Conservation (phyloP, 805 yeast genomes). For the Candida oleophila region DNA sequence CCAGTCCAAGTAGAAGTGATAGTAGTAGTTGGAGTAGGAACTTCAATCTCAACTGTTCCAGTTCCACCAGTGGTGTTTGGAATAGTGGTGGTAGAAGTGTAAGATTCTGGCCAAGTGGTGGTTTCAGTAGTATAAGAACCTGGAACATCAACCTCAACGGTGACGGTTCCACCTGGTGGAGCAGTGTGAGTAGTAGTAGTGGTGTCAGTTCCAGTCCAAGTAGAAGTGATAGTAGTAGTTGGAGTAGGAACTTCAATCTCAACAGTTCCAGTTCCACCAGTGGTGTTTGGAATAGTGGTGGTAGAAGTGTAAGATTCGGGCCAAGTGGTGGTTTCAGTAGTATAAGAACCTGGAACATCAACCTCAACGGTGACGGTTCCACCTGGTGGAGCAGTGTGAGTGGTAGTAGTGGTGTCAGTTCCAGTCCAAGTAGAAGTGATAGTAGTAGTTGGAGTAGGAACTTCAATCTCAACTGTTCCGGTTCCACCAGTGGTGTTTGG, state of each 20-base stretch:
- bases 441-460: slow-evolving; percentile 12
- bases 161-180: slow-evolving; percentile 1
- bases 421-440: slow-evolving; percentile 6
- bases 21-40: background rate
- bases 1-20: background rate
- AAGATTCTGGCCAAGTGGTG: slow-evolving; percentile 6
- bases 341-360: slow-evolving; percentile 5
- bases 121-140: slow-evolving; percentile 11
- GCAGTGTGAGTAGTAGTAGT: slow-evolving; percentile 6
- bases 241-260: slow-evolving; percentile 1
- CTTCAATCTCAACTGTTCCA: slow-evolving; percentile 1
- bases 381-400: slow-evolving; percentile 5
- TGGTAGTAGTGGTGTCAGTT: slow-evolving; percentile 2
- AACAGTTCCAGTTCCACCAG: slow-evolving; percentile 1
- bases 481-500: slow-evolving; percentile 8
- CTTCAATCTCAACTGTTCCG: slow-evolving; percentile 14
- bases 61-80: background rate
- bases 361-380: background rate
- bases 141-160: slow-evolving; percentile 1
- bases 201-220: slow-evolving; percentile 4
- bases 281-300: background rate
- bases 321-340: slow-evolving; percentile 11
- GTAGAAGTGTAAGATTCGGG: too few relatives aligned
- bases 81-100: slow-evolving; percentile 4
- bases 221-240: background rate